Evolutionary conservation across 2,329 filamentous ascomycete species (phyloP).

Genomic region (Corynespora cassiicola): DNA sequence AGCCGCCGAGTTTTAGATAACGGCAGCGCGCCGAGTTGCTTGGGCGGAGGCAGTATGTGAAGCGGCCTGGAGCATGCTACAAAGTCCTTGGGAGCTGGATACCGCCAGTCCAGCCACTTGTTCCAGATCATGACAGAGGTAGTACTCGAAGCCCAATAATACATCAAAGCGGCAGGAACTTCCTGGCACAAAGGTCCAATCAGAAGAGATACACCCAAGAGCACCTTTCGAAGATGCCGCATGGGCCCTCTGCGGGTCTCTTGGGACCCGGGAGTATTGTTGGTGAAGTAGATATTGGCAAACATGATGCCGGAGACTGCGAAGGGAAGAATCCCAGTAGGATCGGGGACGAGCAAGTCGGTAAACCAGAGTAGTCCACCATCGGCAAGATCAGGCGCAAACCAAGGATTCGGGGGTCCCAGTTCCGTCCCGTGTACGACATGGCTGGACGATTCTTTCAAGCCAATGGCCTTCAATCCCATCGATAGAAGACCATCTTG

Average conservation of each 20-base stretch:
- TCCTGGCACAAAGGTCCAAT: conserved; percentile 42
- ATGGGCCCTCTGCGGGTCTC: too few relatives aligned
- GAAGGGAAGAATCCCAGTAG: conserved; percentile 57
- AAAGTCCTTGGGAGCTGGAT: conserved; percentile 30
- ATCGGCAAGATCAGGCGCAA: conserved; percentile 58
- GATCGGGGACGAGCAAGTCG: conserved; percentile 62
- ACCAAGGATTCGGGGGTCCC: conserved; percentile 25
- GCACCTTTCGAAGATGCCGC: conserved; percentile 24
- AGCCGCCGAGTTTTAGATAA: too few relatives aligned
- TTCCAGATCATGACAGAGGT: conserved; percentile 42
- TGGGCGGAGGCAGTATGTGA: conserved; percentile 21
- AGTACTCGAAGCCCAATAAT: conserved; percentile 49
- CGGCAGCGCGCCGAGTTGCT: too few relatives aligned
- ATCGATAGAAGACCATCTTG: conserved; percentile 38
- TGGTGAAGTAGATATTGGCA: conserved; percentile 50
- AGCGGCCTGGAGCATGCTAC: conserved; percentile 36
- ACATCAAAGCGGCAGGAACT: conserved; percentile 48
- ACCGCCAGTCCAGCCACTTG: conserved; percentile 36
- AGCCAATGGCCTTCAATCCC: conserved; percentile 15
- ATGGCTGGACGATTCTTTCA: conserved; percentile 1
- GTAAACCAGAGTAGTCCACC: conserved; percentile 69
- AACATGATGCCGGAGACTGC: conserved; percentile 57
- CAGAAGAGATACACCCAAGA: conserved; percentile 35
- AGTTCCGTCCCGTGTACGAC: conserved; percentile 13
- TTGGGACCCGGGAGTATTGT: too few relatives aligned